Evolutionary conservation across 768 basidiomycete species (phyloP).

Genomic region (Lepiota subincarnata): DNA sequence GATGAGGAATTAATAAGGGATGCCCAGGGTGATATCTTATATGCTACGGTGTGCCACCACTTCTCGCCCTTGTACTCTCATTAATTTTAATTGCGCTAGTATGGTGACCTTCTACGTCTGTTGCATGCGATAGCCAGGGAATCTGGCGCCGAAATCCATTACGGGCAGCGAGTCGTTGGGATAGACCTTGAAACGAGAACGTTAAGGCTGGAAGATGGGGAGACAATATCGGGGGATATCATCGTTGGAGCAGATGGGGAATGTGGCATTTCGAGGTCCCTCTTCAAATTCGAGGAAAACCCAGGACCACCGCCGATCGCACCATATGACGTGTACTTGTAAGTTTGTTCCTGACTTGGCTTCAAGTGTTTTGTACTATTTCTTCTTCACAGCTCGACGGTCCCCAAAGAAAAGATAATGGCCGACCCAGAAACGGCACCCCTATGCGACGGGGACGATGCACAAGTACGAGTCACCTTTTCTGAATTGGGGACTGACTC

Average conservation of each 20-base stretch:
- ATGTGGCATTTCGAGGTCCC: conserved; percentile 32
- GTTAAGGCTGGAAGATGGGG: conserved; percentile 36
- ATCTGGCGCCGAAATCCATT: conserved; percentile 40
- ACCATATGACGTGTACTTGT: conserved; percentile 43
- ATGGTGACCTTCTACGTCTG: conserved; percentile 46
- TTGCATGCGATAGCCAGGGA: conserved; percentile 42
- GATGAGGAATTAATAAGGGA: conserved; percentile 48
- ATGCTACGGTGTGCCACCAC: conserved; percentile 31
- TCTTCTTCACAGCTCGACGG: conserved; percentile 27
- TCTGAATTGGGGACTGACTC: neutral
- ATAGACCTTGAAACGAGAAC: conserved; percentile 25
- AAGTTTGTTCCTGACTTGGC: conserved; percentile 3
- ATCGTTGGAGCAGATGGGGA: conserved; percentile 56
- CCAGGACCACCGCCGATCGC: conserved; percentile 20
- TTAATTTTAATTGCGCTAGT: conserved; percentile 19
- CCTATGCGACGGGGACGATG: conserved; percentile 22
- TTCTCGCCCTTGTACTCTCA: conserved; percentile 10
- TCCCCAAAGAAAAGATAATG: conserved; percentile 36
- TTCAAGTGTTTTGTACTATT: neutral
- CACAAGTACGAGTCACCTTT: conserved; percentile 17
- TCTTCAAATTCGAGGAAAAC: conserved; percentile 28
- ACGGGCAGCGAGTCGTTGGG: conserved; percentile 26
- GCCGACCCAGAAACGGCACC: conserved; percentile 34
- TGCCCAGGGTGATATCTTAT: conserved; percentile 33
- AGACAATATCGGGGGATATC: conserved; percentile 43